Evolutionary conservation across 805 yeast species (phyloP).

Genomic region (Yamadazyma scolyti): DNA sequence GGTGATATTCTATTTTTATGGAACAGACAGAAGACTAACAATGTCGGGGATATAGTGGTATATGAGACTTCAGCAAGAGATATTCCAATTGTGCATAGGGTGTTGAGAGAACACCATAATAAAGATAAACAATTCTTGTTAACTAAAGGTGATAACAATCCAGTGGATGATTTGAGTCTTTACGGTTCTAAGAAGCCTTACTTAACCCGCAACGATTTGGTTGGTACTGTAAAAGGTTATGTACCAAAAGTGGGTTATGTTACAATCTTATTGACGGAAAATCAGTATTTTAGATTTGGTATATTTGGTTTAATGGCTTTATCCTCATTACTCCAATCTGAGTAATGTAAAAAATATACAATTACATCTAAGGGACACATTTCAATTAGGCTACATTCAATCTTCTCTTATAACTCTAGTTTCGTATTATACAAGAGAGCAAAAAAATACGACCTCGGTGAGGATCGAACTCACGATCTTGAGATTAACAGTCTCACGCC

Average conservation of each 20-base stretch:
- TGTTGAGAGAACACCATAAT: constrained; percentile 75
- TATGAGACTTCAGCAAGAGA: constrained; percentile 74
- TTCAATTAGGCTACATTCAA: neutral
- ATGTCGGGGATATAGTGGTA: constrained; percentile 92
- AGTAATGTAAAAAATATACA: constrained; percentile 9
- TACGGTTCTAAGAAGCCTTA: constrained; percentile 76
- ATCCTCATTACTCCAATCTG: constrained; percentile 52
- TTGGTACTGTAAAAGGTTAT: constrained; percentile 91
- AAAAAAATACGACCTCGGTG: constrained; percentile 14
- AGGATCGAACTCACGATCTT: constrained; percentile 18
- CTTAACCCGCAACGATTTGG: constrained; percentile 75
- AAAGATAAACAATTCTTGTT: constrained; percentile 62
- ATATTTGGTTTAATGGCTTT: constrained; percentile 72
- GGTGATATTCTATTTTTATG: constrained; percentile 91
- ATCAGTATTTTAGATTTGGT: constrained; percentile 74
- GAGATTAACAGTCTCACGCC: constrained; percentile 18
- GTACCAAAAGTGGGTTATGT: constrained; percentile 87
- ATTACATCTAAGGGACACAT: neutral
- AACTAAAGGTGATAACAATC: constrained; percentile 96
- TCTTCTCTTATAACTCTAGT: neutral
- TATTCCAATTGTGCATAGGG: constrained; percentile 97
- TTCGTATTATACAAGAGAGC: neutral
- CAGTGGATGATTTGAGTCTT: constrained; percentile 82
- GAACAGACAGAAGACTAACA: constrained; percentile 67
- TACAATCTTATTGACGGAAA: constrained; percentile 88